Conservation (phyloP, 805 yeast genomes). For the Barnettozyma wickerhamii region DNA sequence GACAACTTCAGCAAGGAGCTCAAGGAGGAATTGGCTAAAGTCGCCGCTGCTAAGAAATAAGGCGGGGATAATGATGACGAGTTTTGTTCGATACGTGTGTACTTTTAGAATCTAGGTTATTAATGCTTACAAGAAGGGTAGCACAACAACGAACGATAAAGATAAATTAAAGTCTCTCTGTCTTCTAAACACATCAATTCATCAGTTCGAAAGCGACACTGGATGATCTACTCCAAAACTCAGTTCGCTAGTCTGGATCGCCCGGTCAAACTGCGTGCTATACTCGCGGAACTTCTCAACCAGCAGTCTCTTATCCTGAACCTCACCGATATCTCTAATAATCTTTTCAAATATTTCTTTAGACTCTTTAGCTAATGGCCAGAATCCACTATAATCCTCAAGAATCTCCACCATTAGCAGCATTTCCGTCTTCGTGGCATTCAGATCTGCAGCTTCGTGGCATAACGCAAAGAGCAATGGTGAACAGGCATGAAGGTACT, state of each 20-base stretch:
- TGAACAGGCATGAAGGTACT: slow-evolving; percentile 44
- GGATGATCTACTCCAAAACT: slow-evolving; percentile 3
- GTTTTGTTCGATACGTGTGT: not conserved
- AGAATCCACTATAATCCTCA: slow-evolving; percentile 40
- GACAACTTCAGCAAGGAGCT: slow-evolving; percentile 80
- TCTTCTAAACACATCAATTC: too few relatives aligned
- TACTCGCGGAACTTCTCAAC: not conserved
- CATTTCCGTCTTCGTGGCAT: slow-evolving; percentile 42
- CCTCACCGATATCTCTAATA: slow-evolving; percentile 34
- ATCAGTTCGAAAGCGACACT: not conserved
- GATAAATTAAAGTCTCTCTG: too few relatives aligned
- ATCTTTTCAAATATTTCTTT: slow-evolving; percentile 41
- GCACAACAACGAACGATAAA: too few relatives aligned
- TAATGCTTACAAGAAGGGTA: too few relatives aligned
- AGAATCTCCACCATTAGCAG: slow-evolving; percentile 42
- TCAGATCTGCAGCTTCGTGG: slow-evolving; percentile 41
- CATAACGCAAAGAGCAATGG: slow-evolving; percentile 43
- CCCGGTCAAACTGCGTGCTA: not conserved
- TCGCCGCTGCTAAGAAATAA: slow-evolving; percentile 20
- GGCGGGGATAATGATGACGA: not conserved
- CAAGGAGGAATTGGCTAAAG: slow-evolving; percentile 34
- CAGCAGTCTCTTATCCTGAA: slow-evolving; percentile 10
- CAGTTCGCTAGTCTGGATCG: slow-evolving; percentile 1
- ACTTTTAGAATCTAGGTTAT: slow-evolving; percentile 1
- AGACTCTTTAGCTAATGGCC: slow-evolving; percentile 43